Percentiles rank a stretch among this genome's conserved stretches.
phyloP scores from a whole-genome alignment of 495 filamentous ascomycete genomes.

The Penicillium ucsense region DNA sequence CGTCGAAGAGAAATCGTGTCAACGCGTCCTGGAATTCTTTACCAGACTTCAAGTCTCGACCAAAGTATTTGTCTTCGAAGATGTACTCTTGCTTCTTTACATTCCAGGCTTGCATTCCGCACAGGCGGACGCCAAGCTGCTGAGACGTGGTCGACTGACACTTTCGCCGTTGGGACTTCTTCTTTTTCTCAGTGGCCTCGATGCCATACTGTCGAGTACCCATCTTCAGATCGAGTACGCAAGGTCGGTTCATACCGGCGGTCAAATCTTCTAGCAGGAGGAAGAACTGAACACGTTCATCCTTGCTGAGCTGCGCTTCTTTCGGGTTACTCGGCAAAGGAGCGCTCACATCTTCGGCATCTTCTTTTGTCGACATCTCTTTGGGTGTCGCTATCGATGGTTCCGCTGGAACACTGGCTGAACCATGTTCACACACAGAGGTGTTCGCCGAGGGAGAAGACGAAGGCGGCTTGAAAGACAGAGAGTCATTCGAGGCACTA shows the following conservation, averaged over 20 bases:
- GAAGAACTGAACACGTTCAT: slow-evolving; percentile 81
- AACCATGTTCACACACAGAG: background rate
- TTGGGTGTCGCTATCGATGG: too few species aligned
- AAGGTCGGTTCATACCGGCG: slow-evolving; percentile 90
- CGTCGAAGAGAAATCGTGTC: slow-evolving; percentile 83
- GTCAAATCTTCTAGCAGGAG: slow-evolving; percentile 94
- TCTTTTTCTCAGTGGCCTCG: slow-evolving; percentile 87
- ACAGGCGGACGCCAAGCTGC: slow-evolving; percentile 84
- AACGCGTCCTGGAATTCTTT: slow-evolving; percentile 84
- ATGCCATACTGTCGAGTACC: slow-evolving; percentile 96
- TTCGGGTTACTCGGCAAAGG: slow-evolving; percentile 61
- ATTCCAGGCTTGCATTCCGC: slow-evolving; percentile 95
- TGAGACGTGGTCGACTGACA: slow-evolving; percentile 87
- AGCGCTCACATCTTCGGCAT: slow-evolving; percentile 7
- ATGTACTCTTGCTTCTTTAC: slow-evolving; percentile 68
- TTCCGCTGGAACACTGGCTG: slow-evolving; percentile 1
- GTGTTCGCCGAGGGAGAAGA: slow-evolving; percentile 2
- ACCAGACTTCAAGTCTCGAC: slow-evolving; percentile 78
- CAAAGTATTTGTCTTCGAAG: slow-evolving; percentile 97
- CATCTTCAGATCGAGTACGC: slow-evolving; percentile 97
- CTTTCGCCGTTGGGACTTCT: slow-evolving; percentile 83
- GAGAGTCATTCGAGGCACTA: slow-evolving; percentile 4
- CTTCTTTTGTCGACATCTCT: slow-evolving; percentile 2
- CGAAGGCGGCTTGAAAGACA: background rate
- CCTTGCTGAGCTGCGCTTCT: slow-evolving; percentile 60